Conservation (phyloP, 2,329 filamentous ascomycete genomes). For the Fusarium algeriense region DNA sequence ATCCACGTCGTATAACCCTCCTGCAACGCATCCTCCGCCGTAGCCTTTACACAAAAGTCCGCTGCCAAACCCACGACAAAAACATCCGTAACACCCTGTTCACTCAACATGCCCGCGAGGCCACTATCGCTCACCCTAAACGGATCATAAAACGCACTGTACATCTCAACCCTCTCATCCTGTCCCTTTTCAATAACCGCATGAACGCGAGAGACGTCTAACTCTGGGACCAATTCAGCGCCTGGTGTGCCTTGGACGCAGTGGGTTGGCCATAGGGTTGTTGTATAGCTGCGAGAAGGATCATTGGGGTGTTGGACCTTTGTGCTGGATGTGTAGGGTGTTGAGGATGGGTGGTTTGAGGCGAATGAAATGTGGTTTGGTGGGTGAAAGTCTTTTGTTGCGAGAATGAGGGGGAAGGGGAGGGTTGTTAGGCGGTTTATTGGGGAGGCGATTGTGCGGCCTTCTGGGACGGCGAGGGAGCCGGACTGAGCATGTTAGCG, state of each 20-base stretch:
- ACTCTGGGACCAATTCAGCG: slow-evolving; percentile 78
- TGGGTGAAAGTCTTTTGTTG: slow-evolving; percentile 95
- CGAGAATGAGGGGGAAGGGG: slow-evolving; percentile 80
- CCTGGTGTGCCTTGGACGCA: slow-evolving; percentile 83
- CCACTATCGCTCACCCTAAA: slow-evolving; percentile 76
- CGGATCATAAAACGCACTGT: slow-evolving; percentile 88
- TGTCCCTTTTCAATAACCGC: slow-evolving; percentile 81
- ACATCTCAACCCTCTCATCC: slow-evolving; percentile 85
- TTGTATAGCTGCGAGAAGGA: slow-evolving; percentile 70
- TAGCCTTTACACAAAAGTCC: slow-evolving; percentile 89
- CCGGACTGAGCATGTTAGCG: slow-evolving; percentile 71
- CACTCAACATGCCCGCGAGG: slow-evolving; percentile 69
- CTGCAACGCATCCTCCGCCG: slow-evolving; percentile 80
- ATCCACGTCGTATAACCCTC: slow-evolving; percentile 84
- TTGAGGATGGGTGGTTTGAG: slow-evolving; percentile 76
- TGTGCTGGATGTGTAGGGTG: slow-evolving; percentile 74
- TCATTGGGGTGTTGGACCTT: slow-evolving; percentile 76
- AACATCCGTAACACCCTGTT: slow-evolving; percentile 76
- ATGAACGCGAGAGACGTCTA: slow-evolving; percentile 72
- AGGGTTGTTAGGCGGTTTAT: slow-evolving; percentile 81
- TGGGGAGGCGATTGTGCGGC: slow-evolving; percentile 74
- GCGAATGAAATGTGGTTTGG: slow-evolving; percentile 88
- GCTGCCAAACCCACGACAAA: slow-evolving; percentile 88
- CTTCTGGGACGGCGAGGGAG: slow-evolving; percentile 82
- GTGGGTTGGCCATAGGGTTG: slow-evolving; percentile 89